Evolutionary conservation across 2,329 filamentous ascomycete species (phyloP).

Genomic region (Botrytis byssoidea): DNA sequence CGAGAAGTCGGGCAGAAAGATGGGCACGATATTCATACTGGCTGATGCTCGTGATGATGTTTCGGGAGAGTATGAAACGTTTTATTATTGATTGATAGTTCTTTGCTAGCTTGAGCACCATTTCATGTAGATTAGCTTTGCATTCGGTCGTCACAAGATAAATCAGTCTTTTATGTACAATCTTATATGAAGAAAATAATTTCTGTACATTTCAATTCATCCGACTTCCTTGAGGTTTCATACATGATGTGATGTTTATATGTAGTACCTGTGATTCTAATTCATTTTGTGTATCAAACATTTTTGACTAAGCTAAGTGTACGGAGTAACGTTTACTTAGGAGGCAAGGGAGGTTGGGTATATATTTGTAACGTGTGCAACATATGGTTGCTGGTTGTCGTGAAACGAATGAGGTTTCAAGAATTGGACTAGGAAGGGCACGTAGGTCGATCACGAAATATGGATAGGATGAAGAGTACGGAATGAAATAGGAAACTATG

Average conservation of each 20-base stretch:
- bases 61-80: neutral
- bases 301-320: neutral
- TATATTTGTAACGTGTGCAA: neutral
- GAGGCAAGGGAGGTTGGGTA: neutral
- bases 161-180: neutral
- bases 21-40: neutral
- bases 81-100: slow-evolving; percentile 11
- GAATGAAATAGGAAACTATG: neutral
- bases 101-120: slow-evolving; percentile 5
- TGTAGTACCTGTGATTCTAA: neutral
- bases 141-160: neutral
- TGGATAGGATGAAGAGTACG: neutral
- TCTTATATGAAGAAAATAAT: neutral
- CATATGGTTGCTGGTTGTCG: neutral
- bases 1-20: neutral
- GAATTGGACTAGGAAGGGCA: neutral
- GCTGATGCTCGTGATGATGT: neutral
- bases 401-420: slow-evolving; percentile 6
- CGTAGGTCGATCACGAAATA: neutral
- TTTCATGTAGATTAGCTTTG: slow-evolving; percentile 11
- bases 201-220: neutral
- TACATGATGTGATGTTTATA: neutral
- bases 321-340: neutral
- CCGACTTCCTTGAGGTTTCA: neutral
- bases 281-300: neutral